These are phyloP conservation scores for Xylaria sp. DNA, from an alignment of 2,329 filamentous ascomycete genomes.

Conservation along the genomic window DNA sequence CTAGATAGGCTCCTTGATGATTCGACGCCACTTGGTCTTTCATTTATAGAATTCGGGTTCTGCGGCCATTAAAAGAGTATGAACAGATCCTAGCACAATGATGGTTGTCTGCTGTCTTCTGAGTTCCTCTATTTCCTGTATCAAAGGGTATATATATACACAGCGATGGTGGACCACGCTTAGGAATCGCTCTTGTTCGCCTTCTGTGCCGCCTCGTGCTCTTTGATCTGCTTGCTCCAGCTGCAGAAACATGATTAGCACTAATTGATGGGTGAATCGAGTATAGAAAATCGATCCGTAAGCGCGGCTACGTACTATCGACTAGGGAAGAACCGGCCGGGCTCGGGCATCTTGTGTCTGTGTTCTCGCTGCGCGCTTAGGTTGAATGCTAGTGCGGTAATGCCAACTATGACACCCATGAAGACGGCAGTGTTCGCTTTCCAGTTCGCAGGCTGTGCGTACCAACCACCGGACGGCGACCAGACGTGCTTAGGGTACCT, in stretches of 20 bases:
- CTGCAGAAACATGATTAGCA: slow-evolving; percentile 45
- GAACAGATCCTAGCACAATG: not conserved
- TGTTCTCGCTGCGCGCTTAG: slow-evolving; percentile 78
- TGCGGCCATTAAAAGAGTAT: not conserved
- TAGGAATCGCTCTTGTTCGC: slow-evolving; percentile 45
- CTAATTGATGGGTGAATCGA: not conserved
- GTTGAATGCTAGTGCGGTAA: slow-evolving; percentile 74
- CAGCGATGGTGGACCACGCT: slow-evolving; percentile 12
- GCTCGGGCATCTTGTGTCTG: slow-evolving; percentile 81
- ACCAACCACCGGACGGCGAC: slow-evolving; percentile 98
- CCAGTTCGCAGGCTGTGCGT: slow-evolving; percentile 94
- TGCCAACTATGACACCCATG: slow-evolving; percentile 72
- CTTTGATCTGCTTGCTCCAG: slow-evolving; percentile 58
- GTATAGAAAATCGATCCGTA: too few species aligned
- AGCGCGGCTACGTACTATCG: slow-evolving; percentile 71
- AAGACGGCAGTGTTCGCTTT: slow-evolving; percentile 87
- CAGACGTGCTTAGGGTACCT: slow-evolving; percentile 99
- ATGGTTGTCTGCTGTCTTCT: not conserved
- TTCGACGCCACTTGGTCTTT: not conserved
- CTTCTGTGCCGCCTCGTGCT: slow-evolving; percentile 56
- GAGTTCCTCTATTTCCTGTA: slow-evolving; percentile 35
- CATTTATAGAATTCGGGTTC: not conserved
- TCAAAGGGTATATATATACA: slow-evolving; percentile 43
- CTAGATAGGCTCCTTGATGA: not conserved
- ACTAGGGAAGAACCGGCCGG: slow-evolving; percentile 83